Conservation (phyloP, 345 rosid genomes). For the Chamaenerion angustifolium region DNA sequence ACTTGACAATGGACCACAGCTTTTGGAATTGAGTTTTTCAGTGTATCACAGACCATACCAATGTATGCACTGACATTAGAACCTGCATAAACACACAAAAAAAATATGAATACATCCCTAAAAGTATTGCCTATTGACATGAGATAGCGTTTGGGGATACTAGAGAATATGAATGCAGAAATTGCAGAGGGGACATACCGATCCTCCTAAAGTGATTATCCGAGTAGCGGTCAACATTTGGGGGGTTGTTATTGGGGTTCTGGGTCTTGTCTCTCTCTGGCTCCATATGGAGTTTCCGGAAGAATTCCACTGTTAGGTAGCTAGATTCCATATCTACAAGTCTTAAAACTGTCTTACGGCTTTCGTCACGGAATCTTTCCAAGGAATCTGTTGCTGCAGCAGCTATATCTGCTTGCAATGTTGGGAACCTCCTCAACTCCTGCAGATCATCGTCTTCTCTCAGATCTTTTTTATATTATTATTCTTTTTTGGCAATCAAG, state of each 20-base stretch:
- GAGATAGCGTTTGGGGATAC: neutral
- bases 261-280: slow-evolving; percentile 41
- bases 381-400: slow-evolving; percentile 85
- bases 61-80: slow-evolving; percentile 85
- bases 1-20: slow-evolving; percentile 97
- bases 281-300: slow-evolving; percentile 78
- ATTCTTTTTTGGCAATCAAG: too few relatives aligned
- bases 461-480: too few relatives aligned
- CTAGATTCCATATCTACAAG: slow-evolving; percentile 97
- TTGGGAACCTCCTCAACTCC: slow-evolving; percentile 93
- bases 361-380: slow-evolving; percentile 87
- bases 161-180: too few relatives aligned
- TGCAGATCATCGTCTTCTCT: slow-evolving; percentile 9
- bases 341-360: slow-evolving; percentile 75
- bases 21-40: slow-evolving; percentile 82
- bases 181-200: slow-evolving; percentile 22
- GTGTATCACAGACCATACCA: slow-evolving; percentile 84
- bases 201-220: slow-evolving; percentile 84
- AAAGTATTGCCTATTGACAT: too few relatives aligned
- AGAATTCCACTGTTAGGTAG: slow-evolving; percentile 92
- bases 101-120: too few relatives aligned
- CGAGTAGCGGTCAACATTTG: slow-evolving; percentile 47
- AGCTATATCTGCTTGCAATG: slow-evolving; percentile 79
- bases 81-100: slow-evolving; percentile 29
- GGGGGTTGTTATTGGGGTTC: slow-evolving; percentile 30